These are phyloP conservation scores for Phytophthora brassicae DNA, from an alignment of 352 stramenopile species.

Conservation along the genomic window DNA sequence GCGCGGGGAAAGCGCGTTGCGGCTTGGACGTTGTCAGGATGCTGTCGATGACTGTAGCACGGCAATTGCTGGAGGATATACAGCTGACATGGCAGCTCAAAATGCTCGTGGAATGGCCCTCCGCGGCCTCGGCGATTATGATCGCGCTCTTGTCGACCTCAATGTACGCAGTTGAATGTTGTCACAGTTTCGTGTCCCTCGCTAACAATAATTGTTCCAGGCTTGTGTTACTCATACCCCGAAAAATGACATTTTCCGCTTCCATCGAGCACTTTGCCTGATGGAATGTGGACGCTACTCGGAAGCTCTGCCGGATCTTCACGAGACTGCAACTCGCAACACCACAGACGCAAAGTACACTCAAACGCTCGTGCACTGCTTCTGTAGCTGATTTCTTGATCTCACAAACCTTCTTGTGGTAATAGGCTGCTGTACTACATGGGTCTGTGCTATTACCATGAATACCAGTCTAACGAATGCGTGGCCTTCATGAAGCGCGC, in stretches of 20 bases:
- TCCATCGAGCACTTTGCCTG: slow-evolving; percentile 62
- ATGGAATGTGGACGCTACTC: slow-evolving; percentile 55
- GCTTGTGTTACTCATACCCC: slow-evolving; percentile 41
- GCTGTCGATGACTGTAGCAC: slow-evolving; percentile 49
- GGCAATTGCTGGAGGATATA: slow-evolving; percentile 28
- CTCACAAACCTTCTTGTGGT: slow-evolving; percentile 6
- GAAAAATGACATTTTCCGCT: slow-evolving; percentile 62
- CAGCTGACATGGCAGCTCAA: slow-evolving; percentile 41
- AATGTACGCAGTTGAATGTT: slow-evolving; percentile 34
- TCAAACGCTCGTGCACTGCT: slow-evolving; percentile 6
- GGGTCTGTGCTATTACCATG: slow-evolving; percentile 65
- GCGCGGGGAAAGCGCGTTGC: slow-evolving; percentile 47
- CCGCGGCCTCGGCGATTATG: slow-evolving; percentile 58
- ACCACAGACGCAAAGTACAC: slow-evolving; percentile 34
- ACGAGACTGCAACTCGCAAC: slow-evolving; percentile 41
- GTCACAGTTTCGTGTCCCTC: not conserved
- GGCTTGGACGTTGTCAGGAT: slow-evolving; percentile 44
- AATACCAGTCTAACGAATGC: slow-evolving; percentile 46
- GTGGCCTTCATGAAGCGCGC: slow-evolving; percentile 49
- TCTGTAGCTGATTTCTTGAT: not conserved
- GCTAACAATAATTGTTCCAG: slow-evolving; percentile 17
- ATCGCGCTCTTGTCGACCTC: slow-evolving; percentile 55
- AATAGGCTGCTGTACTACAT: slow-evolving; percentile 64
- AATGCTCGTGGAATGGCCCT: slow-evolving; percentile 64
- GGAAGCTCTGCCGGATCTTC: slow-evolving; percentile 55